Base-by-base conservation (phyloP, 208 protist genomes). In the Crithidia bombi region DNA sequence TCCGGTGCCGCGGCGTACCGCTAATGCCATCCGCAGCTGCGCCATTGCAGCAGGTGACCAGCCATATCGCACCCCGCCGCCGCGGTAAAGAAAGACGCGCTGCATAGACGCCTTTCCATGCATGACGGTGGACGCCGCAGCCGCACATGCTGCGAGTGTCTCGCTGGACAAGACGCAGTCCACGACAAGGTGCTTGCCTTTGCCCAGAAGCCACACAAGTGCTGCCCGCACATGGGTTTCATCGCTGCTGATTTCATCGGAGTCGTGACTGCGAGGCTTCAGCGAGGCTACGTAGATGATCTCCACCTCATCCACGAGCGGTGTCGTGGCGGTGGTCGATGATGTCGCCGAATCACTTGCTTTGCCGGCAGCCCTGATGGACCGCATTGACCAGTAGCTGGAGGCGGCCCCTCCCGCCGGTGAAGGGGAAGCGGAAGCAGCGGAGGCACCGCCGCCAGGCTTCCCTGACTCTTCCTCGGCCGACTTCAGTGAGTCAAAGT, bases 101-200 rank as follows among this genome's bases (percentile, higher is more conserved):
- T 62, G 56, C 71, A 77, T 65, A 25, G 65, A 63, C n/a, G 63
- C 11, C 23, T 61, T 55, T 12, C 71, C 71, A 19, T 57, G 71
- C 5, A 32, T 50, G 19, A 54, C 39, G 15, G 47, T 43, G 2
- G 71, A 33, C 3, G 64, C 71, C 9, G 64, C 71, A 3, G 71
- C 62, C 5, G 71, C 71, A 21, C 71, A 77, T 6, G 57, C 44
- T 5, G 71, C 71, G 26, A 77, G 11, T 12, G 71, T 77, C 11
- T 55, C 57, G 14, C 46, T 33, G 2, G 71, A 62, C 4, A 77
- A 33, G 0, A 46, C 56, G 30, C 63, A 69, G n/a, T 71, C 71
- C 30, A 77, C 71, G 1, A 77, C 64, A 32, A 77, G 21, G 33
- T 77, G 71, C 47, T 77, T 77, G 35, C 51, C 64, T 9, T 63